Percentiles rank a stretch among this genome's conserved stretches.
These are phyloP conservation scores for Haberlea rhodopensis DNA, from an alignment of 257 asterid genomes.

Conservation along the genomic window DNA sequence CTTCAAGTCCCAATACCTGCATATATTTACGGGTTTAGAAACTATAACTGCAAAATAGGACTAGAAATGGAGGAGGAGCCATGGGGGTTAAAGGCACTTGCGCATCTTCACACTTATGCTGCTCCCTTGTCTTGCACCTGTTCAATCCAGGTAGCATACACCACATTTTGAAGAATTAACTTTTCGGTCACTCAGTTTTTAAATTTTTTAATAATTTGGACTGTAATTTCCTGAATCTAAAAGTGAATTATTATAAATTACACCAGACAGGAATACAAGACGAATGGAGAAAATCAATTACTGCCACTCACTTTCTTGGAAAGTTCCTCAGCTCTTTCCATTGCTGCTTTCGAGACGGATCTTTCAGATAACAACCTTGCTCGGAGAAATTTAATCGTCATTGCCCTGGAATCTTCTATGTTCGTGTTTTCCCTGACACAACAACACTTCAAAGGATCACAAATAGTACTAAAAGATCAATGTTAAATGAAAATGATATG, in stretches of 20 bases:
- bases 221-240: neutral
- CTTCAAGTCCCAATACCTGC: slow-evolving; percentile 82
- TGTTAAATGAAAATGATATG: neutral
- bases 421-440: slow-evolving; percentile 43
- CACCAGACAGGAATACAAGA: neutral
- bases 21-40: slow-evolving; percentile 14
- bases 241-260: no score
- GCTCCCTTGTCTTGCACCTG: neutral
- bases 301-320: slow-evolving; percentile 65
- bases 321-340: slow-evolving; percentile 86
- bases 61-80: neutral
- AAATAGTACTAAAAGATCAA: slow-evolving; percentile 17
- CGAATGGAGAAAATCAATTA: neutral
- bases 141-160: neutral
- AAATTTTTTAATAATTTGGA: neutral
- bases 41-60: neutral
- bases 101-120: neutral
- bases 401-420: slow-evolving; percentile 58
- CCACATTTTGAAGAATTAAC: neutral
- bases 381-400: slow-evolving; percentile 82
- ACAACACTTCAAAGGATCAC: slow-evolving; percentile 29
- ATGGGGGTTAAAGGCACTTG: neutral
- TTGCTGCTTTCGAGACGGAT: slow-evolving; percentile 74
- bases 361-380: slow-evolving; percentile 85
- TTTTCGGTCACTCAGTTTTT: no score